phyloP scores from a whole-genome alignment of 306 rosid genomes.

The Fragaria vesca region DNA sequence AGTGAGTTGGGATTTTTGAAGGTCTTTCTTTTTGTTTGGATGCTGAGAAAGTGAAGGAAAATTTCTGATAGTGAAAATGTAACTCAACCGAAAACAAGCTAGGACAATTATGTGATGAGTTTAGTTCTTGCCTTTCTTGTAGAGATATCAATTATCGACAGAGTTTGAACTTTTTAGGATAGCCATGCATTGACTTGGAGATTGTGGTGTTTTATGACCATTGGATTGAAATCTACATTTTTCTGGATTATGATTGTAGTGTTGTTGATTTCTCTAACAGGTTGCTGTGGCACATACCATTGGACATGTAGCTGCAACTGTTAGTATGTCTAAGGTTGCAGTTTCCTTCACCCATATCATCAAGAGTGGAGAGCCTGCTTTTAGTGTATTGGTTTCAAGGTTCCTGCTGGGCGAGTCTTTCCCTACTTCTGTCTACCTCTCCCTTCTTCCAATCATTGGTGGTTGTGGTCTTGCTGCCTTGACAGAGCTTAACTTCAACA shows the following conservation, averaged over 20 bases:
- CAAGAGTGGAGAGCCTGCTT: constrained; percentile 99
- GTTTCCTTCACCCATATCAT: constrained; percentile 97
- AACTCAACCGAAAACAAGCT: neutral
- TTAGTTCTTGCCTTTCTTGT: neutral
- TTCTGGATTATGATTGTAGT: constrained; percentile 20
- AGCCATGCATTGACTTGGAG: neutral
- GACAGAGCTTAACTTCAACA: constrained; percentile 97
- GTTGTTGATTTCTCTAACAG: constrained; percentile 34
- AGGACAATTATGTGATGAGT: neutral
- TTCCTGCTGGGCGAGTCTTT: constrained; percentile 85
- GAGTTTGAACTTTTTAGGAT: neutral
- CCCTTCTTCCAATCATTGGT: constrained; percentile 93
- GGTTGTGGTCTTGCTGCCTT: constrained; percentile 97
- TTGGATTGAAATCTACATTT: constrained; percentile 13
- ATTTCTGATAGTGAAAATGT: neutral
- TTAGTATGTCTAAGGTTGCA: constrained; percentile 99
- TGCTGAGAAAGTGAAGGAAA: constrained; percentile 35
- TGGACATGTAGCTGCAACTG: constrained; percentile 97
- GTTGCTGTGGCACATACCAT: constrained; percentile 98
- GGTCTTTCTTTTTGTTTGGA: constrained; percentile 37
- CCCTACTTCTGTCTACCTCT: constrained; percentile 75
- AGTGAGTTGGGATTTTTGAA: constrained; percentile 1
- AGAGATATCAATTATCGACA: neutral
- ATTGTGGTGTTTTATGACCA: neutral
- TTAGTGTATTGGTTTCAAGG: constrained; percentile 89